These are phyloP conservation scores for Rhynchosporium agropyri DNA, from an alignment of 2,329 filamentous ascomycete species.

Conservation along the genomic window DNA sequence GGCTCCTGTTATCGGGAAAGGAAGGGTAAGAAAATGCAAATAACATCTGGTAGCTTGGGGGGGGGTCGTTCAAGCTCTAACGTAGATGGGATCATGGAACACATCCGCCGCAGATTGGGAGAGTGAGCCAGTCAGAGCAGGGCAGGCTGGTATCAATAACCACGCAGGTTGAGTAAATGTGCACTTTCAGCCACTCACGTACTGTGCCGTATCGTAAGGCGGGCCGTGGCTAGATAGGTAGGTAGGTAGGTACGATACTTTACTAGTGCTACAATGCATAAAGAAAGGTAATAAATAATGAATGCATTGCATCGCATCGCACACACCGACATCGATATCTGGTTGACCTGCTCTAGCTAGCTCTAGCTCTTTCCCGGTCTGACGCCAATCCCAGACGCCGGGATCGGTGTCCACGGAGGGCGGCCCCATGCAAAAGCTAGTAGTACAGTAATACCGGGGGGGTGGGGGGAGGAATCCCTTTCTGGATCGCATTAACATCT, in stretches of 20 bases:
- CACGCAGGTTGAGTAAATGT: constrained; percentile 16
- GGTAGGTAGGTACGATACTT: background rate
- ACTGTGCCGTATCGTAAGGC: background rate
- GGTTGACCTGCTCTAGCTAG: background rate
- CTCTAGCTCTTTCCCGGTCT: constrained; percentile 11
- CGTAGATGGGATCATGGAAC: background rate
- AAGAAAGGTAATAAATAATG: no score
- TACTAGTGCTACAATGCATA: no score
- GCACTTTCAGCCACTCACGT: constrained; percentile 17
- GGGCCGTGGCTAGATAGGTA: background rate
- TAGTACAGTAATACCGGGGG: background rate
- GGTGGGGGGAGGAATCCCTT: background rate
- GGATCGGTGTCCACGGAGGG: constrained; percentile 11
- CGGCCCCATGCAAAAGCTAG: background rate
- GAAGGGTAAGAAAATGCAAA: background rate
- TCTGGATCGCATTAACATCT: no score
- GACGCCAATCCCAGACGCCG: constrained; percentile 13
- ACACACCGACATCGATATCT: background rate
- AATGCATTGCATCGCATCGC: no score
- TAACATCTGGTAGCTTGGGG: constrained; percentile 13
- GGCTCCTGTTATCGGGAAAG: constrained; percentile 14
- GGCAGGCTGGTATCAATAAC: constrained; percentile 15
- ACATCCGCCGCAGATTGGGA: constrained; percentile 6
- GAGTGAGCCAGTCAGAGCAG: constrained; percentile 8
- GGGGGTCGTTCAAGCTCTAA: background rate